phyloP scores from a whole-genome alignment of 805 yeast genomes.

The Candida germanica region DNA sequence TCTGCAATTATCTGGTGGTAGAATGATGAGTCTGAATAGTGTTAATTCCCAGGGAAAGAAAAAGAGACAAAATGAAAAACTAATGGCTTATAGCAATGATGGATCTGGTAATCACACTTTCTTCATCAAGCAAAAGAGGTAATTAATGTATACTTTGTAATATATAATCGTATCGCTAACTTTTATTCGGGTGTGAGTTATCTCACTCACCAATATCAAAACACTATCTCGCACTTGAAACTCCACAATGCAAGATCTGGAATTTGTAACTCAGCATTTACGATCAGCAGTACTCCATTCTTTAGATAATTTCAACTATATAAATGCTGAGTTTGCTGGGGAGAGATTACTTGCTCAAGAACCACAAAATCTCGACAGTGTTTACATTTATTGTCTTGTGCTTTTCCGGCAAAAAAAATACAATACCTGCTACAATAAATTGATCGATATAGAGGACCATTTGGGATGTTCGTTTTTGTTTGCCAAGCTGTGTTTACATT shows the following conservation, averaged over 20 bases:
- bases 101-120: conserved; percentile 38
- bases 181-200: no score
- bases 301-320: conserved; percentile 63
- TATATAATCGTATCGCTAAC: not conserved
- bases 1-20: conserved; percentile 18
- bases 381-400: conserved; percentile 68
- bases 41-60: conserved; percentile 7
- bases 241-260: conserved; percentile 7
- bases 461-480: conserved; percentile 75
- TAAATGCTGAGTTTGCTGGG: conserved; percentile 82
- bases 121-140: conserved; percentile 33
- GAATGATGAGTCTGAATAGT: conserved; percentile 18
- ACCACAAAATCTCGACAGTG: conserved; percentile 53
- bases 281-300: conserved; percentile 64
- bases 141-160: not conserved
- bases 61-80: conserved; percentile 24
- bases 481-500: conserved; percentile 61
- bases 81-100: conserved; percentile 41
- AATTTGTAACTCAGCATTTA: conserved; percentile 34
- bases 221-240: not conserved
- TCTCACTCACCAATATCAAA: not conserved
- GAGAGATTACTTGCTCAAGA: conserved; percentile 73
- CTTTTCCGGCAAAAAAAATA: conserved; percentile 55
- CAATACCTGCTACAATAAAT: conserved; percentile 56
- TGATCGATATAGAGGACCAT: conserved; percentile 39